A percentile compares a stretch with the other conserved stretches of the same genome.
Conservation (phyloP, 768 basidiomycete species). For the Albatrellus ellisii region DNA sequence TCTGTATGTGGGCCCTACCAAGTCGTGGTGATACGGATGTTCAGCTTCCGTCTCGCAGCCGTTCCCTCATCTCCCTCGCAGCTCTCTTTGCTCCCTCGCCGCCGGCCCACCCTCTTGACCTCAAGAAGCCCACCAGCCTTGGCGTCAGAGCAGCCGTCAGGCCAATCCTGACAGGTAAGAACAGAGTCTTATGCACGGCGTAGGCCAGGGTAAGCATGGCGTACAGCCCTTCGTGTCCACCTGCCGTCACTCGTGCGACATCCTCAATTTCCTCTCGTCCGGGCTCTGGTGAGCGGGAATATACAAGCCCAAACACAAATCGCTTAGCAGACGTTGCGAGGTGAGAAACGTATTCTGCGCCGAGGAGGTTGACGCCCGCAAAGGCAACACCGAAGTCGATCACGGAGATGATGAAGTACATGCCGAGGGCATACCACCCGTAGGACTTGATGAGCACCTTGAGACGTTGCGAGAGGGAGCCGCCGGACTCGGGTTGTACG, state of each 20-base stretch:
- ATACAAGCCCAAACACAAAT: slow-evolving; percentile 29
- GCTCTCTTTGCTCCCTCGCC: slow-evolving; percentile 57
- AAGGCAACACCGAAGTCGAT: slow-evolving; percentile 84
- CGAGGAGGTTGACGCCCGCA: slow-evolving; percentile 71
- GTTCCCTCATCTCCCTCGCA: slow-evolving; percentile 29
- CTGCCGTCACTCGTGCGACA: slow-evolving; percentile 19
- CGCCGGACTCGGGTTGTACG: too few relatives aligned
- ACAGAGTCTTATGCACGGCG: slow-evolving; percentile 89
- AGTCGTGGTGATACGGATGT: too few relatives aligned
- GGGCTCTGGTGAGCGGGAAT: slow-evolving; percentile 46
- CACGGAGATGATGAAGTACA: slow-evolving; percentile 62
- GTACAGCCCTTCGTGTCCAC: slow-evolving; percentile 65
- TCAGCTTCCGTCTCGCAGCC: slow-evolving; percentile 21
- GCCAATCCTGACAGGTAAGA: slow-evolving; percentile 81
- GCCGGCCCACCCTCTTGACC: slow-evolving; percentile 72
- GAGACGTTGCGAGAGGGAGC: slow-evolving; percentile 54
- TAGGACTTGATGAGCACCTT: slow-evolving; percentile 83
- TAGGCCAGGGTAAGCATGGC: slow-evolving; percentile 92
- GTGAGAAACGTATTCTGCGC: slow-evolving; percentile 79
- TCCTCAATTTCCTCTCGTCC: slow-evolving; percentile 51
- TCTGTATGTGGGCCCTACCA: slow-evolving; percentile 1
- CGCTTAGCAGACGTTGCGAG: slow-evolving; percentile 47
- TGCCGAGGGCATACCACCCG: slow-evolving; percentile 91
- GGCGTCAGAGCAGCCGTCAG: slow-evolving; percentile 82
- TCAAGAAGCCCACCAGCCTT: slow-evolving; percentile 73